These are phyloP conservation scores for Sequoia sempervirens DNA, from an alignment of 75 land plant species.

Conservation along the genomic window DNA sequence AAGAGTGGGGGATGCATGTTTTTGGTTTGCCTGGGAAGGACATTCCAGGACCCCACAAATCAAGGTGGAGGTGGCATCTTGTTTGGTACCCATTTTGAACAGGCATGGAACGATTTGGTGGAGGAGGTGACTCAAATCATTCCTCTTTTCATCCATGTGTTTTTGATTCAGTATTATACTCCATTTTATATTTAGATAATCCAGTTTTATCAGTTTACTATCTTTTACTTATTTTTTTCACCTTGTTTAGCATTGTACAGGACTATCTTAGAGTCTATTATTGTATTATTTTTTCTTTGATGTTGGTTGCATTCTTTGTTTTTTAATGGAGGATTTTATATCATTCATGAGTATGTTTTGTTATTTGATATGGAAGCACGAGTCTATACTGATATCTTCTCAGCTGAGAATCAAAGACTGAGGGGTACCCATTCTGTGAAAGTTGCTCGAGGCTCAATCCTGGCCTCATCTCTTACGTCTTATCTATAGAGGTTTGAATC, in stretches of 20 bases:
- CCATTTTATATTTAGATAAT: too few species aligned
- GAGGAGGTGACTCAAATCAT: constrained; percentile 43
- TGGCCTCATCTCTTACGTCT: too few species aligned
- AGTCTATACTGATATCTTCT: too few species aligned
- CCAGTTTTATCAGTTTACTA: not conserved
- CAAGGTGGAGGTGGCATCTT: constrained; percentile 46
- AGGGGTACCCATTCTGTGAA: too few species aligned
- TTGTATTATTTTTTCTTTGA: too few species aligned
- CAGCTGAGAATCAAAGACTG: too few species aligned
- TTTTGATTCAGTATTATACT: not conserved
- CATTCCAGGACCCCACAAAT: constrained; percentile 33
- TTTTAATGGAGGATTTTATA: too few species aligned
- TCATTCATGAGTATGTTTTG: too few species aligned
- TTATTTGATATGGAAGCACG: too few species aligned
- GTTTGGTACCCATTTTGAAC: constrained; percentile 52
- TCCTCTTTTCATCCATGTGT: not conserved
- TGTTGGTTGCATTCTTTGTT: not conserved
- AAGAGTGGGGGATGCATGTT: constrained; percentile 56
- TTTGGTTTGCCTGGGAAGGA: constrained; percentile 39
- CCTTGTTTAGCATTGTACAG: not conserved
- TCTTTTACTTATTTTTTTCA: not conserved
- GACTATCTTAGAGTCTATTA: not conserved
- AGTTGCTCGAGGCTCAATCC: too few species aligned
- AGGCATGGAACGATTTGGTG: constrained; percentile 71
- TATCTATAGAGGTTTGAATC: too few species aligned